These are phyloP conservation scores for Hypoxylon sp. DNA, from an alignment of 2,329 filamentous ascomycete species.

Conservation along the genomic window DNA sequence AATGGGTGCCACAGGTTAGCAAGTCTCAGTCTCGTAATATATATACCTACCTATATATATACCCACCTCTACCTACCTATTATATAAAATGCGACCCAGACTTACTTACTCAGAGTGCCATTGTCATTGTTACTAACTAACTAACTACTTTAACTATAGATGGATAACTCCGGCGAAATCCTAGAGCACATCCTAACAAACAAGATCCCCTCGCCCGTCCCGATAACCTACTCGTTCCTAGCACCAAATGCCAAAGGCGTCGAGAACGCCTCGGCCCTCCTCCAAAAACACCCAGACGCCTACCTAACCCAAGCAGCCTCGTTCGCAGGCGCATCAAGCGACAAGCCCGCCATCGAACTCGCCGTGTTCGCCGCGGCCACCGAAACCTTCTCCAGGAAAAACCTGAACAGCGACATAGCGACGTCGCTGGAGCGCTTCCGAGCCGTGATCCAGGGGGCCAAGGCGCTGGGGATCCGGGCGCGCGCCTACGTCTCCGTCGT, in stretches of 20 bases:
- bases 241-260: slow-evolving; percentile 80
- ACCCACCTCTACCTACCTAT: no score
- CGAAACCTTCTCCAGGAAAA: slow-evolving; percentile 80
- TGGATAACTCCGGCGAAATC: slow-evolving; percentile 81
- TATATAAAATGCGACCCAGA: no score
- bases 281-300: slow-evolving; percentile 60
- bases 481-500: slow-evolving; percentile 84
- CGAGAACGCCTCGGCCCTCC: slow-evolving; percentile 65
- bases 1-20: slow-evolving; percentile 71
- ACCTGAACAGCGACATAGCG: slow-evolving; percentile 82
- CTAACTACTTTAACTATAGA: no score
- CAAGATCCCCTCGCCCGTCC: slow-evolving; percentile 60
- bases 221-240: slow-evolving; percentile 81
- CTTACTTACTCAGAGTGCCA: no score
- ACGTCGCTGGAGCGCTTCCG: slow-evolving; percentile 76
- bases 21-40: no score
- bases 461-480: slow-evolving; percentile 71
- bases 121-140: no score
- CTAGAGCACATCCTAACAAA: slow-evolving; percentile 71
- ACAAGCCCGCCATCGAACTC: slow-evolving; percentile 68
- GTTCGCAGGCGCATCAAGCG: slow-evolving; percentile 47
- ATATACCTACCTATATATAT: no score
- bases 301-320: slow-evolving; percentile 61
- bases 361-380: slow-evolving; percentile 85
- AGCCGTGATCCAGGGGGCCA: slow-evolving; percentile 74